Evolutionary conservation across 371 early-diverging fungal species (phyloP).

Genomic region (Mortierella sp.): DNA sequence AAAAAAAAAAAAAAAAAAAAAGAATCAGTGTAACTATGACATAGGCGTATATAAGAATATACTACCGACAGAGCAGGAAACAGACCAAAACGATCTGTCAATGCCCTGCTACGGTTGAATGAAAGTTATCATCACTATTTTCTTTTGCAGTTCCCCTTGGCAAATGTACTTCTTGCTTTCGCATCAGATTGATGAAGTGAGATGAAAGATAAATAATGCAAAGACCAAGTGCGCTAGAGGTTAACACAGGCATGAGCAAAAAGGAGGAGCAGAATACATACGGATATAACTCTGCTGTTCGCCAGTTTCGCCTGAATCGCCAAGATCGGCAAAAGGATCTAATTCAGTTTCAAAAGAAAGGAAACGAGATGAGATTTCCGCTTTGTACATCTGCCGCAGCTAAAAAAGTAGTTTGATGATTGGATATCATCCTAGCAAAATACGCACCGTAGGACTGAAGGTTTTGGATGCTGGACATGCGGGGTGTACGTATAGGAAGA

Average conservation of each 20-base stretch:
- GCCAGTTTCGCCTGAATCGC: conserved; percentile 70
- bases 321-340: conserved; percentile 89
- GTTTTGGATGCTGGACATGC: conserved; percentile 55
- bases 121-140: conserved; percentile 54
- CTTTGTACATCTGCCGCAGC: neutral
- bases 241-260: neutral
- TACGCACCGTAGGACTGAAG: conserved; percentile 46
- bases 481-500: conserved; percentile 17
- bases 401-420: neutral
- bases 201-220: neutral
- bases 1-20: neutral
- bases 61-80: conserved; percentile 44
- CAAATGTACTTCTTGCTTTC: neutral
- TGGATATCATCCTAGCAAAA: neutral
- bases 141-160: conserved; percentile 20
- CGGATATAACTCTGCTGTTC: conserved; percentile 77
- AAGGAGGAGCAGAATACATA: conserved; percentile 59
- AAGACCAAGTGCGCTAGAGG: neutral
- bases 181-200: neutral
- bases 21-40: conserved; percentile 82
- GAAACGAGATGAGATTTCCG: neutral
- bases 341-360: conserved; percentile 8
- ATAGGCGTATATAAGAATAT: conserved; percentile 52
- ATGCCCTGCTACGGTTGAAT: conserved; percentile 41
- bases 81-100: conserved; percentile 54